Evolutionary conservation across 2,329 filamentous ascomycete species (phyloP).

Genomic region (Cladosporium sp.): DNA sequence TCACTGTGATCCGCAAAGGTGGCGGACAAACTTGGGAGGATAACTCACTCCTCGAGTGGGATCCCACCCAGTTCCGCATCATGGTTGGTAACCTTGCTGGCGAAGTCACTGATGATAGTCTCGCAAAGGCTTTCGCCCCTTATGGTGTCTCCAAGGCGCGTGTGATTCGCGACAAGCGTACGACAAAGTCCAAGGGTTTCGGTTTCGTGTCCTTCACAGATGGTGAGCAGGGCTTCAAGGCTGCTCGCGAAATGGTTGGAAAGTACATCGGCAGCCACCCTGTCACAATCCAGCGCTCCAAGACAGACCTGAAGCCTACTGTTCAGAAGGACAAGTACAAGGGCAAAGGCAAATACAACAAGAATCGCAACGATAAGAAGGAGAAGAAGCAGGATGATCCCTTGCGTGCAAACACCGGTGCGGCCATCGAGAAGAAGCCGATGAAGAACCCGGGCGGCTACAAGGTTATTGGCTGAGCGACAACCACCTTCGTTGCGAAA

Average conservation of each 20-base stretch:
- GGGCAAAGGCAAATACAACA: slow-evolving; percentile 50
- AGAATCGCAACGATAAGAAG: slow-evolving; percentile 44
- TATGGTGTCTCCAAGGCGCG: slow-evolving; percentile 93
- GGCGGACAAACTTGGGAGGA: slow-evolving; percentile 95
- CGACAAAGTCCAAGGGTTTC: slow-evolving; percentile 93
- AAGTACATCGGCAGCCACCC: slow-evolving; percentile 99
- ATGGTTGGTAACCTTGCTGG: slow-evolving; percentile 97
- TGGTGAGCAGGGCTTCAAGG: slow-evolving; percentile 93
- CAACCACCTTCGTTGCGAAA: neutral
- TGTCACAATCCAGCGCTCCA: slow-evolving; percentile 74
- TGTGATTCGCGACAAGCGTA: slow-evolving; percentile 92
- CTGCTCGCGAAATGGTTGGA: slow-evolving; percentile 96
- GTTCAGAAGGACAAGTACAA: slow-evolving; percentile 55
- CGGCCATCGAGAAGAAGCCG: slow-evolving; percentile 40
- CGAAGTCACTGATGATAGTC: slow-evolving; percentile 93
- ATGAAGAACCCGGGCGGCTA: slow-evolving; percentile 32
- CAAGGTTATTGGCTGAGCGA: slow-evolving; percentile 38
- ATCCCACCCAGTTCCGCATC: slow-evolving; percentile 87
- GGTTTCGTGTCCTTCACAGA: slow-evolving; percentile 96
- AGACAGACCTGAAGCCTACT: slow-evolving; percentile 83
- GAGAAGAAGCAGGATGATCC: slow-evolving; percentile 41
- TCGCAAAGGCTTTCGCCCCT: slow-evolving; percentile 88
- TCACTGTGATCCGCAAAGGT: slow-evolving; percentile 84
- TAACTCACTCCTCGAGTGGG: slow-evolving; percentile 87
- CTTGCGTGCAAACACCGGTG: slow-evolving; percentile 40